Evolutionary conservation across 441 rosid species (phyloP).

Genomic region (Mallotus japonicus): DNA sequence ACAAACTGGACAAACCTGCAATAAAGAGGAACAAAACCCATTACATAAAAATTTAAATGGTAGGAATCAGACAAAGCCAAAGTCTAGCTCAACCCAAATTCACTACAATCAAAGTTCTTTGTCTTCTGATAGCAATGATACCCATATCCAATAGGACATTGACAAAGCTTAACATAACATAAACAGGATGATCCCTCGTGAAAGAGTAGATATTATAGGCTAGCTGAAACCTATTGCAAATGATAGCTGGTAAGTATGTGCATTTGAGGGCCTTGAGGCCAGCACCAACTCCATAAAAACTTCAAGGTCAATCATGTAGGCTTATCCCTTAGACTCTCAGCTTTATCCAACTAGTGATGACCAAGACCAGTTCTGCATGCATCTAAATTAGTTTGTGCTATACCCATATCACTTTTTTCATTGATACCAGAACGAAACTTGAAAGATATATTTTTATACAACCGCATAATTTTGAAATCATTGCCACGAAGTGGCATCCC

Average conservation of each 20-base stretch:
- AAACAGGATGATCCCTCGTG: conserved; percentile 8
- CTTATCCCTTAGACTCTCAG: background rate
- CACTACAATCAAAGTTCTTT: conserved; percentile 11
- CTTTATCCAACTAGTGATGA: background rate
- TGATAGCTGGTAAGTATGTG: background rate
- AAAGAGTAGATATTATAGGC: background rate
- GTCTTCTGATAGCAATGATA: conserved; percentile 12
- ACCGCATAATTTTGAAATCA: background rate
- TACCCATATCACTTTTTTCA: background rate
- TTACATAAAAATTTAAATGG: background rate
- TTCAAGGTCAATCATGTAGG: background rate
- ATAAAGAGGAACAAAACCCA: background rate
- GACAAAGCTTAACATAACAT: conserved; percentile 1
- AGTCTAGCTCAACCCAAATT: background rate
- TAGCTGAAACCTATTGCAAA: background rate
- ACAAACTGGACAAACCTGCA: conserved; percentile 95
- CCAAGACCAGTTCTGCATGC: background rate
- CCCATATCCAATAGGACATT: background rate
- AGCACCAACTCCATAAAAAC: background rate
- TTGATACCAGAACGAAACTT: background rate
- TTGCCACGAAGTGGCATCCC: conserved; percentile 1
- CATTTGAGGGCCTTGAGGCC: background rate
- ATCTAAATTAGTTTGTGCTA: background rate
- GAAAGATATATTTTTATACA: background rate
- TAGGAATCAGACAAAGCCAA: background rate